phyloP scores from a whole-genome alignment of 345 rosid genomes.

The Gossypium longicalyx region DNA sequence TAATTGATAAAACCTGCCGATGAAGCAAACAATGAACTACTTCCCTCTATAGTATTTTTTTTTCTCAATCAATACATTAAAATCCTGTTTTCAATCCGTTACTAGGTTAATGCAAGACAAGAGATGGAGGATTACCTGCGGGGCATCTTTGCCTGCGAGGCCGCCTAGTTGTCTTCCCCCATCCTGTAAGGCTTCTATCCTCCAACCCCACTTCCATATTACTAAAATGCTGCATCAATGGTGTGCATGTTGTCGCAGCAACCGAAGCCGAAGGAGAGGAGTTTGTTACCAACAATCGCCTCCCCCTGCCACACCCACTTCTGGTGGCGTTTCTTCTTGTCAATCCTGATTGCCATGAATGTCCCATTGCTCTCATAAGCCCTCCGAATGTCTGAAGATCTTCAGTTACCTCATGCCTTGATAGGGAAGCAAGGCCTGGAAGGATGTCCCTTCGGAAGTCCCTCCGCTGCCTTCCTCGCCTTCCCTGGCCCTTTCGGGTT shows the following conservation, averaged over 20 bases:
- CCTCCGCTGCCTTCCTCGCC: slow-evolving; percentile 93
- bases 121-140: slow-evolving; percentile 58
- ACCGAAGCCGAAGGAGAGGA: slow-evolving; percentile 33
- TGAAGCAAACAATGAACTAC: slow-evolving; percentile 18
- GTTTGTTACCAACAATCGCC: slow-evolving; percentile 39
- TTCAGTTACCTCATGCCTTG: slow-evolving; percentile 88
- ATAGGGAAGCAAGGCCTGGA: slow-evolving; percentile 80
- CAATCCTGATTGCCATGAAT: slow-evolving; percentile 58
- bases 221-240: slow-evolving; percentile 50
- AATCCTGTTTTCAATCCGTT: slow-evolving; percentile 6
- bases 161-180: slow-evolving; percentile 90
- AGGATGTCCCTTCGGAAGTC: slow-evolving; percentile 98
- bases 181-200: slow-evolving; percentile 74
- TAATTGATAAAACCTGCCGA: slow-evolving; percentile 21
- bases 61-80: slow-evolving; percentile 23
- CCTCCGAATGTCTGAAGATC: slow-evolving; percentile 91
- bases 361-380: slow-evolving; percentile 76
- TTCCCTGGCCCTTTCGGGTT: slow-evolving; percentile 65
- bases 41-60: slow-evolving; percentile 27
- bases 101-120: slow-evolving; percentile 47
- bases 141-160: slow-evolving; percentile 91
- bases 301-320: slow-evolving; percentile 63
- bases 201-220: slow-evolving; percentile 63
- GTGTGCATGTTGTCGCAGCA: slow-evolving; percentile 35
- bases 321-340: slow-evolving; percentile 70